Conservation (phyloP, 768 basidiomycete genomes). For the Tylopilus plumbeoviolaceoides region DNA sequence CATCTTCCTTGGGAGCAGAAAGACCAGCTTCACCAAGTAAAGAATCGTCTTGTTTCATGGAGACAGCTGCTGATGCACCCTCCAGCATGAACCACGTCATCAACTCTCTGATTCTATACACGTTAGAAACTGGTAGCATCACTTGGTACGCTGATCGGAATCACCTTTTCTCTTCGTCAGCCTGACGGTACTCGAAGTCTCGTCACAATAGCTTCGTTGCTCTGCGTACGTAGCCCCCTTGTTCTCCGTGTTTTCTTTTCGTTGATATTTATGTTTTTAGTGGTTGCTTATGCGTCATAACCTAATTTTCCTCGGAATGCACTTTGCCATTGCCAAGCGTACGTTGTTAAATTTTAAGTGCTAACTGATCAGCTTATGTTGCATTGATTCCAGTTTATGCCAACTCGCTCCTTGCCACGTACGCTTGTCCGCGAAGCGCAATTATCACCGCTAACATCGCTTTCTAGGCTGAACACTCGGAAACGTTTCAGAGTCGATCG, state of each 20-base stretch:
- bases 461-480: conserved; percentile 27
- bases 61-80: not conserved
- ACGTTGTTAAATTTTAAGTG: not conserved
- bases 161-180: not conserved
- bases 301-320: conserved; percentile 34
- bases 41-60: rapidly evolving
- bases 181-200: conserved; percentile 15
- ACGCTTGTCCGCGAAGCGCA: not conserved
- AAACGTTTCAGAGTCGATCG: conserved; percentile 28
- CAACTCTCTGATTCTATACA: conserved; percentile 47
- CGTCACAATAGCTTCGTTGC: conserved; percentile 31
- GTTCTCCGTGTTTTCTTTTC: not conserved
- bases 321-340: conserved; percentile 34
- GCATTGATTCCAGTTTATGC: conserved; percentile 23
- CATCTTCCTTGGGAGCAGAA: conserved; percentile 31
- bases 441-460: not conserved
- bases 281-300: conserved; percentile 34
- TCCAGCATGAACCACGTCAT: conserved; percentile 46
- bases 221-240: conserved; percentile 24
- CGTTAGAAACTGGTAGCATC: conserved; percentile 48
- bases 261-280: conserved; percentile 6
- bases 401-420: conserved; percentile 34
- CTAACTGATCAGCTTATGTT: not conserved
- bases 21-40: conserved; percentile 30
- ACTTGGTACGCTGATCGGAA: conserved; percentile 33